Evolutionary conservation across 805 yeast species (phyloP).

Genomic region (Brettanomyces custersianus): DNA sequence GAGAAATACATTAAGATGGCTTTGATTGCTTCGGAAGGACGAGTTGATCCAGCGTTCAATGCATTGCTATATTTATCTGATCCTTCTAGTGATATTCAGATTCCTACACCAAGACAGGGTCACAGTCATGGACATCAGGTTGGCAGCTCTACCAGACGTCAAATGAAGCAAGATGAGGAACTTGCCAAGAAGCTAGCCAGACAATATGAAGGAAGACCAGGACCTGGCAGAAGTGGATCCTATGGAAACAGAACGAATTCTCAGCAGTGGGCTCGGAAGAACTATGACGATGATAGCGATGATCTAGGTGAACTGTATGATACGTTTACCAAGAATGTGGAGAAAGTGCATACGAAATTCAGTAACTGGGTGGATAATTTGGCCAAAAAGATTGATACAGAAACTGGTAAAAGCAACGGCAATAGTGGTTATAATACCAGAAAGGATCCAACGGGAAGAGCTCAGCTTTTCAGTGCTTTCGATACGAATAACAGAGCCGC

Average conservation of each 20-base stretch:
- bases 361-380: slow-evolving; percentile 72
- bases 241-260: slow-evolving; percentile 1
- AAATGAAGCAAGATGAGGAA: slow-evolving; percentile 50
- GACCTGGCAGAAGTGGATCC: neutral
- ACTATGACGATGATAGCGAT: slow-evolving; percentile 21
- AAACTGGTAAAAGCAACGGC: slow-evolving; percentile 4
- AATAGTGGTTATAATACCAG: no score
- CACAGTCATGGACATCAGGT: slow-evolving; percentile 32
- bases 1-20: slow-evolving; percentile 66
- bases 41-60: slow-evolving; percentile 78
- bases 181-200: slow-evolving; percentile 76
- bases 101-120: slow-evolving; percentile 30
- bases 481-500: slow-evolving; percentile 11
- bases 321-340: slow-evolving; percentile 63
- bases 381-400: slow-evolving; percentile 35
- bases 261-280: slow-evolving; percentile 8
- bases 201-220: slow-evolving; percentile 32
- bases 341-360: slow-evolving; percentile 69
- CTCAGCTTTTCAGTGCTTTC: slow-evolving; percentile 24
- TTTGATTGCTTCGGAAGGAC: slow-evolving; percentile 77
- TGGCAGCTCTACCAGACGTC: slow-evolving; percentile 22
- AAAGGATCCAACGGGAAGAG: no score
- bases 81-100: slow-evolving; percentile 49
- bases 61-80: slow-evolving; percentile 77
- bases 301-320: slow-evolving; percentile 45